phyloP scores from a whole-genome alignment of 2,329 filamentous ascomycete genomes.

The Cladosporium sp. region DNA sequence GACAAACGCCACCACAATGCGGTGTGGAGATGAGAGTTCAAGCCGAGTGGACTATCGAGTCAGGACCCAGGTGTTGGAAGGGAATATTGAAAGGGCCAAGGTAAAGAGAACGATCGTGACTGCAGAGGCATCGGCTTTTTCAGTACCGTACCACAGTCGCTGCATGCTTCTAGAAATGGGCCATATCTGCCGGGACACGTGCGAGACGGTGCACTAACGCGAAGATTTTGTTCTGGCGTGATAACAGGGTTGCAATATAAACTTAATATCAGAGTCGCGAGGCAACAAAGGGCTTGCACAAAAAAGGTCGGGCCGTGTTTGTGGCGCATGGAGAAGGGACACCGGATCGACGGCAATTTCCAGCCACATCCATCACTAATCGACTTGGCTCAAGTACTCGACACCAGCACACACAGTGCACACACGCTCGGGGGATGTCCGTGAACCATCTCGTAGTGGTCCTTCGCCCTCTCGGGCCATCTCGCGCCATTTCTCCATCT shows the following conservation, averaged over 20 bases:
- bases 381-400: not conserved
- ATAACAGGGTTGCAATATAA: not conserved
- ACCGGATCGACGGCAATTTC: not conserved
- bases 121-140: not conserved
- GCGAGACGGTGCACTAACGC: not conserved
- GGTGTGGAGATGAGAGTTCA: not conserved
- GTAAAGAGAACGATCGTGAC: not conserved
- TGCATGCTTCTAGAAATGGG: not conserved
- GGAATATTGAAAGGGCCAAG: not conserved
- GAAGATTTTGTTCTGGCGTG: not conserved
- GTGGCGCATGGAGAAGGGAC: not conserved
- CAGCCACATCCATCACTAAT: not conserved
- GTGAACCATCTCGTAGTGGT: not conserved
- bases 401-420: not conserved
- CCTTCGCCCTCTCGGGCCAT: not conserved
- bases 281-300: not conserved
- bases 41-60: not conserved
- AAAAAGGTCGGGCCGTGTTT: not conserved
- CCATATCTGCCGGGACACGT: constrained; percentile 1
- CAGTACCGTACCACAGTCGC: not conserved
- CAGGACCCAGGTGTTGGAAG: not conserved
- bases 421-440: not conserved
- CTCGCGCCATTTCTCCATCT: not conserved
- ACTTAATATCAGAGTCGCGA: not conserved
- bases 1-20: not conserved